Conservation (phyloP, 306 rosid genomes). For the Corylus americana region DNA sequence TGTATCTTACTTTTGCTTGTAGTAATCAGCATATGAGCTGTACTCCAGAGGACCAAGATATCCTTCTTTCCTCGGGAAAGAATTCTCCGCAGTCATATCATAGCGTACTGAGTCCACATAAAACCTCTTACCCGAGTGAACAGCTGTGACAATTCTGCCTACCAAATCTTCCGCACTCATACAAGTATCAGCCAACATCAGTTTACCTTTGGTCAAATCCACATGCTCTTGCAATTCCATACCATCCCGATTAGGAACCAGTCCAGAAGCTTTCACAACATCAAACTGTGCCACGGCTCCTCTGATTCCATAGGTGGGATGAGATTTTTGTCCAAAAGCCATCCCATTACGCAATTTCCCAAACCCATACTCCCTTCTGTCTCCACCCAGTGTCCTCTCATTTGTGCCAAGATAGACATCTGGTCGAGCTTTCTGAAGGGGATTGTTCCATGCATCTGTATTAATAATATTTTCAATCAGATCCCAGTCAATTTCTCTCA, state of each 20-base stretch:
- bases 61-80: conserved; percentile 97
- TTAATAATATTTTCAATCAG: conserved; percentile 76
- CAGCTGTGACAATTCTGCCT: conserved; percentile 94
- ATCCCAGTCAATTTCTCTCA: conserved; percentile 87
- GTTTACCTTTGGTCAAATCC: conserved; percentile 52
- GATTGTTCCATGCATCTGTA: conserved; percentile 88
- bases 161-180: conserved; percentile 67
- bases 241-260: conserved; percentile 70
- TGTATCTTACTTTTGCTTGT: conserved; percentile 84
- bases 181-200: conserved; percentile 88
- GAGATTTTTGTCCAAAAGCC: conserved; percentile 91
- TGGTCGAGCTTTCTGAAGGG: conserved; percentile 99
- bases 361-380: conserved; percentile 95
- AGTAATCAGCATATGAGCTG: conserved; percentile 96
- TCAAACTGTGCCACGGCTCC: conserved; percentile 99
- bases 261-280: conserved; percentile 93
- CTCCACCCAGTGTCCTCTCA: conserved; percentile 98
- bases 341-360: conserved; percentile 94
- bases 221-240: conserved; percentile 42
- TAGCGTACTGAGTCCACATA: conserved; percentile 89
- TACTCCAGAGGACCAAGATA: conserved; percentile 99
- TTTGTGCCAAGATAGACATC: conserved; percentile 99
- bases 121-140: conserved; percentile 98
- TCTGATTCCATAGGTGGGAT: conserved; percentile 98
- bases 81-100: conserved; percentile 91